Evolutionary conservation across 495 filamentous ascomycete genomes (phyloP).

Genomic region (Trichoderma virens): DNA sequence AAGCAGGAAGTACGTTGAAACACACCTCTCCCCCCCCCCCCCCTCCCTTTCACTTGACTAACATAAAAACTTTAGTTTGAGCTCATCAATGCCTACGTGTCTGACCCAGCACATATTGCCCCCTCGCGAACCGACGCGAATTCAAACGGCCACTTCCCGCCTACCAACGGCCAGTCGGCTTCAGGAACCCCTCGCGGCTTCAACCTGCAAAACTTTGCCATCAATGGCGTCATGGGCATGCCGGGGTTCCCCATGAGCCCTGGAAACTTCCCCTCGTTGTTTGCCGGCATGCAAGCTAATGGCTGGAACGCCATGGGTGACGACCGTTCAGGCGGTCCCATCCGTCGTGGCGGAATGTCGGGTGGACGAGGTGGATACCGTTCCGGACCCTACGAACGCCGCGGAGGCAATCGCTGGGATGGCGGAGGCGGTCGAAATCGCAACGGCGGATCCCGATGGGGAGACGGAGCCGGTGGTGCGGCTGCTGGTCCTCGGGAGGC

Average conservation of each 20-base stretch:
- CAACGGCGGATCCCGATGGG: slow-evolving; percentile 45
- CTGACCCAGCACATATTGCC: slow-evolving; percentile 88
- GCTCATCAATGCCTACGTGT: slow-evolving; percentile 85
- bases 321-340: slow-evolving; percentile 40
- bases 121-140: slow-evolving; percentile 92
- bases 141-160: slow-evolving; percentile 91
- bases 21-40: neutral
- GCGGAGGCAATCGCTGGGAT: slow-evolving; percentile 34
- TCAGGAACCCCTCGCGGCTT: slow-evolving; percentile 90
- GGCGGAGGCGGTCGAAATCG: slow-evolving; percentile 22
- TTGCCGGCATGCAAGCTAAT: slow-evolving; percentile 35
- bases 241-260: slow-evolving; percentile 37
- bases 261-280: slow-evolving; percentile 42
- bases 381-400: slow-evolving; percentile 41
- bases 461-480: slow-evolving; percentile 55
- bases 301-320: slow-evolving; percentile 35
- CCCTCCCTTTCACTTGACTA: neutral
- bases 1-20: slow-evolving; percentile 64
- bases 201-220: slow-evolving; percentile 59
- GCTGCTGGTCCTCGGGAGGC: slow-evolving; percentile 76
- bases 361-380: slow-evolving; percentile 34
- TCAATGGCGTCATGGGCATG: slow-evolving; percentile 51
- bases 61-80: slow-evolving; percentile 49
- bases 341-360: slow-evolving; percentile 38
- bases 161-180: slow-evolving; percentile 58